Conservation (phyloP, 192 early-diverging fungal species). For the Lunasporangiospora selenospora region DNA sequence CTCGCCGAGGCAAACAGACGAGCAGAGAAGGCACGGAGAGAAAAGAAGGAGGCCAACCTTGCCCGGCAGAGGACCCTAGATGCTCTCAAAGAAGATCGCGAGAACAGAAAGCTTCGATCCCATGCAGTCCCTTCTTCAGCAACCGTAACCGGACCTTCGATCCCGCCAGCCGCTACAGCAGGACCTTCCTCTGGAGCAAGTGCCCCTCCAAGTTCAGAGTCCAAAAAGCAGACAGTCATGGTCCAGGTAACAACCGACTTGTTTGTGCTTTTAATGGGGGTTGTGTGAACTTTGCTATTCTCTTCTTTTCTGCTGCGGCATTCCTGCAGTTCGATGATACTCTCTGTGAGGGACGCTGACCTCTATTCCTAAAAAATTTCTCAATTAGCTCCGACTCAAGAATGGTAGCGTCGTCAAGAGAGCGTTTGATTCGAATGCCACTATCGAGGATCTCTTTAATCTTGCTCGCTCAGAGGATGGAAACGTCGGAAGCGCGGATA, state of each 20-base stretch:
- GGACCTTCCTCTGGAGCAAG: not conserved
- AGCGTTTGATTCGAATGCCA: constrained; percentile 9
- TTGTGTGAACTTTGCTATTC: no score
- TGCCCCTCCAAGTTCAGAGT: not conserved
- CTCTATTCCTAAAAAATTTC: no score
- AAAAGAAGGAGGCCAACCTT: constrained; percentile 17
- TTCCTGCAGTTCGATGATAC: no score
- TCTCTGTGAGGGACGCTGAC: no score
- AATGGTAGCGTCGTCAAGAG: constrained; percentile 28
- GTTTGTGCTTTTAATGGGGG: no score
- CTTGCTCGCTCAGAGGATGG: constrained; percentile 26
- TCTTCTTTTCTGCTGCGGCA: no score
- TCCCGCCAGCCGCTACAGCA: not conserved
- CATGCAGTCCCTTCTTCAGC: no score
- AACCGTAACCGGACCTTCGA: not conserved
- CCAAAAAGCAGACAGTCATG: not conserved
- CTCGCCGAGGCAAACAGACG: constrained; percentile 21
- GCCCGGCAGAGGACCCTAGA: constrained; percentile 31
- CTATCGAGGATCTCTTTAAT: constrained; percentile 30
- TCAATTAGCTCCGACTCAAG: constrained; percentile 35
- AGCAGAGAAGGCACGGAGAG: constrained; percentile 18
- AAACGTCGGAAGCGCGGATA: constrained; percentile 30
- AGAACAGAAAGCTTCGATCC: constrained; percentile 13
- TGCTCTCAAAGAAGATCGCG: constrained; percentile 32
- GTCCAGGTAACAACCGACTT: constrained; percentile 41